Evolutionary conservation across 176 grass and related monocot genomes (phyloP).

Genomic region (Lolium multiflorum): DNA sequence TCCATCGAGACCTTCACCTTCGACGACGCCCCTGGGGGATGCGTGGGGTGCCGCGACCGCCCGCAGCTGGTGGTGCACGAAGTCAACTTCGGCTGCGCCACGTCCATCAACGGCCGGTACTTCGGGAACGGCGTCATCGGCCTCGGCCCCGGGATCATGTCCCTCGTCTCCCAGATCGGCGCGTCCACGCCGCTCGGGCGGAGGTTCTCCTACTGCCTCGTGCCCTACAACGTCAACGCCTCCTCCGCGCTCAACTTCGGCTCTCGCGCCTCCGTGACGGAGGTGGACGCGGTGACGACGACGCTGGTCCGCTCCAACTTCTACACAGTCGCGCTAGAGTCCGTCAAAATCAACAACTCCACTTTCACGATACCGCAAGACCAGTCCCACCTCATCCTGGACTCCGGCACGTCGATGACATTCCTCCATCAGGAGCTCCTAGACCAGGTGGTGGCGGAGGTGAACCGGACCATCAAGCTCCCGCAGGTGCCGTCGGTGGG

Average conservation of each 20-base stretch:
- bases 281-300: slow-evolving; percentile 37
- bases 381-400: slow-evolving; percentile 47
- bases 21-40: background rate
- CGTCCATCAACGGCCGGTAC: slow-evolving; percentile 18
- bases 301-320: slow-evolving; percentile 15
- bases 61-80: background rate
- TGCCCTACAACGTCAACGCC: slow-evolving; percentile 26
- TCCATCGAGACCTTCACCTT: slow-evolving; percentile 73
- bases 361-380: background rate
- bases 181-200: slow-evolving; percentile 18
- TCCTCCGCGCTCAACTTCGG: slow-evolving; percentile 61
- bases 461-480: slow-evolving; percentile 40
- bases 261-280: slow-evolving; percentile 41
- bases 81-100: slow-evolving; percentile 62
- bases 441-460: slow-evolving; percentile 35
- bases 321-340: slow-evolving; percentile 55
- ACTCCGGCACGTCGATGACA: slow-evolving; percentile 71
- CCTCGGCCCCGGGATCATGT: slow-evolving; percentile 49
- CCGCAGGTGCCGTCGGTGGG: slow-evolving; percentile 33
- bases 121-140: slow-evolving; percentile 51
- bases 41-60: background rate
- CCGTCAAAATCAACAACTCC: slow-evolving; percentile 45
- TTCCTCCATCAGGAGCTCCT: slow-evolving; percentile 26
- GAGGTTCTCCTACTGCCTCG: slow-evolving; percentile 77
- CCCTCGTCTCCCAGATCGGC: slow-evolving; percentile 61